Conservation (phyloP, 2,329 filamentous ascomycete genomes). For the Fusarium sp. region DNA sequence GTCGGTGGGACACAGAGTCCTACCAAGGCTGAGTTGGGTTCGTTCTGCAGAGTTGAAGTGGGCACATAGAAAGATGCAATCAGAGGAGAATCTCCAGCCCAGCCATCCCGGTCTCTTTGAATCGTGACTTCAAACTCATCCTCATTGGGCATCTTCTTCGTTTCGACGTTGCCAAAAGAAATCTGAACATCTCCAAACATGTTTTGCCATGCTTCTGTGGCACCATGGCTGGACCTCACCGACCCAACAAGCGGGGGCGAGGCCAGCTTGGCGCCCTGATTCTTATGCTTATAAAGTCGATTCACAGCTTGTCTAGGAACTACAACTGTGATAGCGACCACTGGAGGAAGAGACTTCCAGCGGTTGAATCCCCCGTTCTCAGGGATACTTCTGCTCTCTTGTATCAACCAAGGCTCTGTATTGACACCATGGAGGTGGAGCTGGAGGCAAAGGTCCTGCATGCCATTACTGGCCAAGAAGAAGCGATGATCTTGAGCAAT, state of each 20-base stretch:
- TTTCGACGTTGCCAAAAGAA: constrained; percentile 56
- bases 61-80: constrained; percentile 59
- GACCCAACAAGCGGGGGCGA: constrained; percentile 52
- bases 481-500: constrained; percentile 51
- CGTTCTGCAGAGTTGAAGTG: constrained; percentile 52
- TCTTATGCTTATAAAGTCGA: constrained; percentile 45
- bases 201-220: constrained; percentile 51
- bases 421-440: constrained; percentile 54
- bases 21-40: constrained; percentile 51
- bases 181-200: constrained; percentile 59
- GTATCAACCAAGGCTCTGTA: constrained; percentile 51
- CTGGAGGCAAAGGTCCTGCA: constrained; percentile 55
- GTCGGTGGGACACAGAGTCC: constrained; percentile 52
- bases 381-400: constrained; percentile 38
- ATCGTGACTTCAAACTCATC: constrained; percentile 54
- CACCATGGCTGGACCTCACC: constrained; percentile 44
- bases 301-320: constrained; percentile 51
- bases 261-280: constrained; percentile 24
- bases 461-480: constrained; percentile 50
- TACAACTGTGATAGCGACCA: constrained; percentile 55
- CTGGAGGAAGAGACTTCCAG: constrained; percentile 56
- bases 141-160: constrained; percentile 41
- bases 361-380: constrained; percentile 50
- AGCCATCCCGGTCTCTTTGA: constrained; percentile 54
- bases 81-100: constrained; percentile 56